These are phyloP conservation scores for Paecilomyces niveus DNA, from an alignment of 2,329 filamentous ascomycete species.

Conservation along the genomic window DNA sequence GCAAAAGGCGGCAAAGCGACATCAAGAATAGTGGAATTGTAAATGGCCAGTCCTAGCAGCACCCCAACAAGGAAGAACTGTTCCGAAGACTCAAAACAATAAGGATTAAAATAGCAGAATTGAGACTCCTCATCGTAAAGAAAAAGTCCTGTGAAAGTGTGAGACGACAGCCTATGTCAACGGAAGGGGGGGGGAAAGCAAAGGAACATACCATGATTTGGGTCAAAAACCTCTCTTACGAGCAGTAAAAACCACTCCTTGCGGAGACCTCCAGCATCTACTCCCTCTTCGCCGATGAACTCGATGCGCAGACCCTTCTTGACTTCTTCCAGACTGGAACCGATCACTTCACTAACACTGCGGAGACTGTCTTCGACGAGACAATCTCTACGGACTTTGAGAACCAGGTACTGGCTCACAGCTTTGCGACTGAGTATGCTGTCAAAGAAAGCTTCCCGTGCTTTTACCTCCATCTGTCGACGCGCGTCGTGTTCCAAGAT, in stretches of 20 bases:
- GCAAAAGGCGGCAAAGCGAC: constrained; percentile 81
- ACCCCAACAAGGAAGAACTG: constrained; percentile 89
- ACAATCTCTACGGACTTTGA: constrained; percentile 75
- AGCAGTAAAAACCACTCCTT: constrained; percentile 94
- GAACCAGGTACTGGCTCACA: constrained; percentile 68
- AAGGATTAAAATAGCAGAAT: constrained; percentile 89
- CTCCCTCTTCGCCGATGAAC: constrained; percentile 81
- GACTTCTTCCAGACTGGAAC: constrained; percentile 72
- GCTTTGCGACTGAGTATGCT: constrained; percentile 70
- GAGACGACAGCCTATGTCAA: background rate
- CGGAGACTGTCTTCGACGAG: constrained; percentile 82
- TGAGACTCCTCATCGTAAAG: constrained; percentile 84
- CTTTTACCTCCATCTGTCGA: constrained; percentile 82
- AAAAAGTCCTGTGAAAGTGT: constrained; percentile 63
- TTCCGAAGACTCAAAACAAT: constrained; percentile 82
- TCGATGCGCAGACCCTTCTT: constrained; percentile 84
- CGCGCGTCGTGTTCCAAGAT: constrained; percentile 83
- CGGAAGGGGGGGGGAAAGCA: constrained; percentile 2
- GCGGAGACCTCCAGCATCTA: constrained; percentile 79
- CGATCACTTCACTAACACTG: constrained; percentile 76
- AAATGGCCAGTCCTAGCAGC: constrained; percentile 80
- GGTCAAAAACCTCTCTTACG: constrained; percentile 83
- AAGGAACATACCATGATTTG: constrained; percentile 64
- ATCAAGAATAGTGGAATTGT: constrained; percentile 90
- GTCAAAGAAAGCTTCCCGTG: constrained; percentile 83